Evolutionary conservation across 1,139 yeast species (phyloP).

Genomic region (Arxiozyma telluris): DNA sequence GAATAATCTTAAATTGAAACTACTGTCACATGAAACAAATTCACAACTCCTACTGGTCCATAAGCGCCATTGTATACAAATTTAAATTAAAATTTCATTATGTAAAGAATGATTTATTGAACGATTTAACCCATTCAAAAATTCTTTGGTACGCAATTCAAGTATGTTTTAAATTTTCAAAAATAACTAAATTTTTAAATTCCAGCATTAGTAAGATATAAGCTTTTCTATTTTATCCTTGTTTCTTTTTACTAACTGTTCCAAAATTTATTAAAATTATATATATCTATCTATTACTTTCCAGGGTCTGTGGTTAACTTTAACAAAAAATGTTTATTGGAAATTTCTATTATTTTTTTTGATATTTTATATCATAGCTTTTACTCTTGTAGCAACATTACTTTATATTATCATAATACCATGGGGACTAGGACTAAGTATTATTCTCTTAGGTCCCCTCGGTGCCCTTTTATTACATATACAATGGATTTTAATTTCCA

Average conservation of each 20-base stretch:
- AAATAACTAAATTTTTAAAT: neutral
- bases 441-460: constrained; percentile 20
- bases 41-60: neutral
- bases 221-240: neutral
- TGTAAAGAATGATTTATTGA: neutral
- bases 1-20: neutral
- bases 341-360: constrained; percentile 18
- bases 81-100: neutral
- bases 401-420: constrained; percentile 23
- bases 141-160: constrained; percentile 1
- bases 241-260: neutral
- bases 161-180: neutral
- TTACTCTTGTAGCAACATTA: constrained; percentile 16
- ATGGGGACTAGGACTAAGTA: constrained; percentile 3
- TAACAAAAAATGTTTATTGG: constrained; percentile 22
- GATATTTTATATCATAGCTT: constrained; percentile 17
- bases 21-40: neutral
- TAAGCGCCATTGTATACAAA: neutral
- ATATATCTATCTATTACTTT: neutral
- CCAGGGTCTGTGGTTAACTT: constrained; percentile 23
- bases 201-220: neutral
- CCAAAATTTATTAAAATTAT: neutral
- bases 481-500: constrained; percentile 24
- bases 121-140: neutral
- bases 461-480: constrained; percentile 23